Base-by-base conservation (phyloP, 1,139 yeast species). In the Petasospora rhodanensis region DNA sequence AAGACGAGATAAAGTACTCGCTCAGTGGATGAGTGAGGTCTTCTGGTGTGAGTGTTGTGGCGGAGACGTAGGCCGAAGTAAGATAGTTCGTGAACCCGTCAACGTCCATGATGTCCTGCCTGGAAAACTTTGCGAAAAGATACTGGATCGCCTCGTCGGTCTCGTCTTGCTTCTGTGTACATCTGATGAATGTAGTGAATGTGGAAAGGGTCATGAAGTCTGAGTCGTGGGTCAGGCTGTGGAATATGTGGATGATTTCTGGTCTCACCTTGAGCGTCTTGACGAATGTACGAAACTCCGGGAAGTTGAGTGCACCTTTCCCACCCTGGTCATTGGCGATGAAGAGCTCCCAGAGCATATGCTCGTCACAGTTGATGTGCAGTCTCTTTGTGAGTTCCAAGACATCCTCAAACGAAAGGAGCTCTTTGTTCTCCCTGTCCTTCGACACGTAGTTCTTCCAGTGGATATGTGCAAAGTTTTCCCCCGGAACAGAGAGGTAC, bases 1-100 rank as follows among this genome's bases (percentile, higher is more conserved):
- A 87, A 0, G 96, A 84, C 0, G 96, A 85, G 19, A 93, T 82
- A 52, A 66, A 87, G 53, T 93, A 93, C 45, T 87, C 91, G 49
- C 77, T 85, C 26, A 93, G 54, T 0, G 98, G 97, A 23, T 69
- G 68, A 3, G 74, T 57, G 47, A 73, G 73, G 46, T 82, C 82
- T 41, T 58, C 69, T 30, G 35, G 51, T 5, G 43, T 45, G 14
- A 39, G 42, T 10, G 45, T 44, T 12, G 43, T 36, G 12, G 57
- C 41, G 16, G 41, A 34, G 34, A 48, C 46, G 51, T 47, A 46
- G 13, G 76, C 79, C 1, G 68, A 57, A 1, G 65, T 55, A 61
- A 81, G 60, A 31, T 47, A 54, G 28, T 52, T 56, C 2, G 52
- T 37, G 32, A 61, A 58, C 2, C 44, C 48, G 22, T 55, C 57